Percentiles rank a stretch among this genome's conserved stretches.
These are phyloP conservation scores for Chloropicon primus DNA, from an alignment of 139 green algal genomes.

Conservation along the genomic window DNA sequence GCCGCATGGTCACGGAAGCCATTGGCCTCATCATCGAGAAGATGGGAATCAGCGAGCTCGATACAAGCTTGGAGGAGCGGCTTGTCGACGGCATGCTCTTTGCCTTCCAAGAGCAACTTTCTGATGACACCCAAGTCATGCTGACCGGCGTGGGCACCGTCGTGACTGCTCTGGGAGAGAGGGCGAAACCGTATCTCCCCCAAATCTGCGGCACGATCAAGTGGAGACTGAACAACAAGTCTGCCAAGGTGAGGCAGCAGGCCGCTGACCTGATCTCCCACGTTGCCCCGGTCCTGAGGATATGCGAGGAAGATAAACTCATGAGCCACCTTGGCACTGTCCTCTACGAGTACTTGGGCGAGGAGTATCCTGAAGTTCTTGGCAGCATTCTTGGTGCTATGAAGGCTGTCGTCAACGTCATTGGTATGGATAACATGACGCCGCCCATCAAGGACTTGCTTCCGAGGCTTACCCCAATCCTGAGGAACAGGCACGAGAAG, in stretches of 20 bases:
- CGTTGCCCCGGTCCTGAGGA: conserved; percentile 87
- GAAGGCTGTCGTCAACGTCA: conserved; percentile 80
- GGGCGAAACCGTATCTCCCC: conserved; percentile 90
- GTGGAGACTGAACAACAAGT: conserved; percentile 99
- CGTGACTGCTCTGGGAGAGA: conserved; percentile 77
- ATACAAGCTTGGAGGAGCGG: conserved; percentile 88
- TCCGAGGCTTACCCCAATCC: conserved; percentile 89
- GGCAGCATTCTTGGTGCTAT: conserved; percentile 90
- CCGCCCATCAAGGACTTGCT: conserved; percentile 99
- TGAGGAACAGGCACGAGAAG: conserved; percentile 87
- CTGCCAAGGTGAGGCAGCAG: conserved; percentile 86
- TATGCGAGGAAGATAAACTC: conserved; percentile 91
- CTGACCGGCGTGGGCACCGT: conserved; percentile 96
- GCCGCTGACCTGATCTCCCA: conserved; percentile 90
- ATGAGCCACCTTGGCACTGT: conserved; percentile 93
- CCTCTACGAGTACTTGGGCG: conserved; percentile 89
- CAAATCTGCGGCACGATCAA: conserved; percentile 99
- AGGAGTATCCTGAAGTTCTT: conserved; percentile 96
- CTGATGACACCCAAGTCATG: conserved; percentile 67
- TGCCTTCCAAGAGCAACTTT: conserved; percentile 93
- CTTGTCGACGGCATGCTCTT: conserved; percentile 98
- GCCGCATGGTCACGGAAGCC: conserved; percentile 94
- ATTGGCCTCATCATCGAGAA: conserved; percentile 79
- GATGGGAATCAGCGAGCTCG: conserved; percentile 83
- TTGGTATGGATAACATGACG: conserved; percentile 97